Percentiles rank a stretch among this genome's conserved stretches.
Conservation (phyloP, 2,329 filamentous ascomycete genomes). For the Furcasterigmium furcatum region DNA sequence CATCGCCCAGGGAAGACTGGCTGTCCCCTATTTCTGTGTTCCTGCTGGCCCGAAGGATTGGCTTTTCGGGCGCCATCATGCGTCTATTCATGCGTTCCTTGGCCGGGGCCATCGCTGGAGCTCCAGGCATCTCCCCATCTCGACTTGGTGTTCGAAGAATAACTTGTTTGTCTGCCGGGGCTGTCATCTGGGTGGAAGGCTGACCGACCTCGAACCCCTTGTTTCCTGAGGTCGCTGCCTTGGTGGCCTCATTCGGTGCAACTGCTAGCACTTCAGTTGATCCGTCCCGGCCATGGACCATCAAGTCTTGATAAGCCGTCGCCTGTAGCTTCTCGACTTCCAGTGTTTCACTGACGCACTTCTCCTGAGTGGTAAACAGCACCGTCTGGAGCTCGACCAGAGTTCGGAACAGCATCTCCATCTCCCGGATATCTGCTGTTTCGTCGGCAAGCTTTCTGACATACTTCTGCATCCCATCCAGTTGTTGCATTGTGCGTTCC, state of each 20-base stretch:
- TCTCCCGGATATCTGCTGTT: not conserved
- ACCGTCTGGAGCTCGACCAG: conserved; percentile 2
- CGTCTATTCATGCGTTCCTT: not conserved
- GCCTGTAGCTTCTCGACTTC: not conserved
- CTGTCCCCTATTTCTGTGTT: not conserved
- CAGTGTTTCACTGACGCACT: not conserved
- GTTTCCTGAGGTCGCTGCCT: no score
- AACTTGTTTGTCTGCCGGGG: not conserved
- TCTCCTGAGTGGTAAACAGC: not conserved
- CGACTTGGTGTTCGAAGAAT: not conserved
- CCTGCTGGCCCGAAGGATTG: not conserved
- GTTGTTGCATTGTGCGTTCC: conserved; percentile 4
- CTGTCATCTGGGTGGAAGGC: not conserved
- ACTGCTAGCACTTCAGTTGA: no score
- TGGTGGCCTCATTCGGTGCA: no score
- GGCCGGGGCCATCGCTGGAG: not conserved
- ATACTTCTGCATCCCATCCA: not conserved
- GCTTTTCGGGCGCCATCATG: not conserved
- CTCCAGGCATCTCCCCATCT: not conserved
- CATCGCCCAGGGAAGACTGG: not conserved
- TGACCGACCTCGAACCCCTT: not conserved
- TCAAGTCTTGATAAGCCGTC: no score
- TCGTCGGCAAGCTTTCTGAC: not conserved
- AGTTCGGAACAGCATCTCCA: not conserved
- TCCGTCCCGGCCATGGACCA: no score